Percentiles rank a stretch among this genome's conserved stretches.
Evolutionary conservation across 164 flowering plant genomes (phyloP).

Genomic region (Annona cherimola): DNA sequence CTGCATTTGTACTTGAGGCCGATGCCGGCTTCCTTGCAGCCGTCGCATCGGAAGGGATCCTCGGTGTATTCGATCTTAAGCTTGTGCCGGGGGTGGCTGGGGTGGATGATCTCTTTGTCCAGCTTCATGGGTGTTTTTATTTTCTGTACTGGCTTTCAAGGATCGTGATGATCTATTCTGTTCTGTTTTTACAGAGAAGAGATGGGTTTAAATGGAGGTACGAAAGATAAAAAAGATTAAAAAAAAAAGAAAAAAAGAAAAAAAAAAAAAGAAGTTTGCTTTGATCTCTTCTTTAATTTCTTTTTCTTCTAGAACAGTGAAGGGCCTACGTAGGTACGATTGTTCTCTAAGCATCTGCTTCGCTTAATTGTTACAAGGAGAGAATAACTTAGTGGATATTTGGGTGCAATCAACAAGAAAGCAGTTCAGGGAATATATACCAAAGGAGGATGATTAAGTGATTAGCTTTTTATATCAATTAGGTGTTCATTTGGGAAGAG

Average conservation of each 20-base stretch:
- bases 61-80: conserved; percentile 53
- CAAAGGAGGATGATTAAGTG: not conserved
- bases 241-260: not conserved
- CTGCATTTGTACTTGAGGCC: conserved; percentile 49
- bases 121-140: conserved; percentile 30
- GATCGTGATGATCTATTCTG: not conserved
- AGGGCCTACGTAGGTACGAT: not conserved
- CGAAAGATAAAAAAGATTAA: not conserved
- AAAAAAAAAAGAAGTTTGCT: not conserved
- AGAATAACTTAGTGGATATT: conserved; percentile 18
- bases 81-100: conserved; percentile 46
- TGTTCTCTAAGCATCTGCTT: conserved; percentile 27
- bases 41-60: conserved; percentile 56
- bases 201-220: conserved; percentile 14
- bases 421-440: conserved; percentile 28
- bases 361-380: conserved; percentile 26
- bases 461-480: not conserved
- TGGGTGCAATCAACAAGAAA: conserved; percentile 12
- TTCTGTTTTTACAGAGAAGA: not conserved
- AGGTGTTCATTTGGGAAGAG: too few species aligned
- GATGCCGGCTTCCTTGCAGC: conserved; percentile 69
- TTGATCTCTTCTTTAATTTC: not conserved
- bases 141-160: not conserved
- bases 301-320: conserved; percentile 9
- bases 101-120: conserved; percentile 45